phyloP scores from a whole-genome alignment of 345 rosid species.

The Geranium rotundifolium region DNA sequence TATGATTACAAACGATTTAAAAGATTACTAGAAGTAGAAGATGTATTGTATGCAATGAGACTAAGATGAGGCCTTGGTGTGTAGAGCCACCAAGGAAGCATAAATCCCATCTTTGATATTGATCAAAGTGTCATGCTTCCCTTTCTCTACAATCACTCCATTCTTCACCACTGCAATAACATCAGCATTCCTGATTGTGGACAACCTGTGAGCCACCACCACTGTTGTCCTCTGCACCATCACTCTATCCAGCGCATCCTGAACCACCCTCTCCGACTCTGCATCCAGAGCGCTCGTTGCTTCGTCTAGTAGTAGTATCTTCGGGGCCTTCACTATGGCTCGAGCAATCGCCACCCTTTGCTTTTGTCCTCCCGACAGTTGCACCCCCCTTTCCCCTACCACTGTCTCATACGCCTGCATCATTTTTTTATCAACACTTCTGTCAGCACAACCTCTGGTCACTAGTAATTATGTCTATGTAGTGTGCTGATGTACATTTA shows the following conservation, averaged over 20 bases:
- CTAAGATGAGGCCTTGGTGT: conserved; percentile 22
- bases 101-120: conserved; percentile 39
- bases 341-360: conserved; percentile 74
- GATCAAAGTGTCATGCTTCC: conserved; percentile 45
- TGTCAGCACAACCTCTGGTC: no score
- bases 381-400: conserved; percentile 69
- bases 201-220: conserved; percentile 53
- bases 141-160: conserved; percentile 52
- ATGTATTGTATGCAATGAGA: no score
- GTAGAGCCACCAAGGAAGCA: conserved; percentile 53
- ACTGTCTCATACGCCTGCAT: conserved; percentile 54
- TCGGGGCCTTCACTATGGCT: conserved; percentile 58
- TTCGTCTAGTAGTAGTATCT: conserved; percentile 55
- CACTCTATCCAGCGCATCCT: conserved; percentile 52
- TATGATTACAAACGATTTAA: no score
- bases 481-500: no score
- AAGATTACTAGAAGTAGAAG: no score
- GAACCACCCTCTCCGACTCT: conserved; percentile 59
- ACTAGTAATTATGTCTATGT: no score
- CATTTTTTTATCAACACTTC: no score
- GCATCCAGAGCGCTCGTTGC: conserved; percentile 71
- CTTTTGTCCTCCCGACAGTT: conserved; percentile 70
- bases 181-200: conserved; percentile 56
- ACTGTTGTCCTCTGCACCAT: conserved; percentile 52
- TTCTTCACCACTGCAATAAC: conserved; percentile 49